phyloP scores from a whole-genome alignment of 495 filamentous ascomycete genomes.

The Trichodelitschia bisporula region DNA sequence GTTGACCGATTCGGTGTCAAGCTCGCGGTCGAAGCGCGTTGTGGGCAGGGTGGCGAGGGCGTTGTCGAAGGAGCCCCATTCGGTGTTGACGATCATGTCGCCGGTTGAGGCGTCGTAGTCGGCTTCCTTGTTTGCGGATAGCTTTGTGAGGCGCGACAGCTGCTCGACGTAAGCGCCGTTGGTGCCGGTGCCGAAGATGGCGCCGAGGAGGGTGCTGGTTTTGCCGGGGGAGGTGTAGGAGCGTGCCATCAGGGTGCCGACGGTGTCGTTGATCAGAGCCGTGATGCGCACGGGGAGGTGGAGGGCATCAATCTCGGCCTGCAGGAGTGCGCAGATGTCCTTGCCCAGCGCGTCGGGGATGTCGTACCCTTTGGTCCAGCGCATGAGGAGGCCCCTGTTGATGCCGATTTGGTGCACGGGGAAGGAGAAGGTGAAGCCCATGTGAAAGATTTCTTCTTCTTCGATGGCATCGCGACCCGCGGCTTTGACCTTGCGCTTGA shows the following conservation, averaged over 20 bases:
- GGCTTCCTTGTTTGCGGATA: slow-evolving; percentile 21
- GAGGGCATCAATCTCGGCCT: slow-evolving; percentile 73
- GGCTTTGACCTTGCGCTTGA: slow-evolving; percentile 31
- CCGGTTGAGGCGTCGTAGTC: slow-evolving; percentile 60
- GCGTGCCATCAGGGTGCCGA: slow-evolving; percentile 90
- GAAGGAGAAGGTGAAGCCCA: slow-evolving; percentile 96
- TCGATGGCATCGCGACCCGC: slow-evolving; percentile 26
- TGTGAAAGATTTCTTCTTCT: slow-evolving; percentile 55
- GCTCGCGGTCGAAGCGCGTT: slow-evolving; percentile 54
- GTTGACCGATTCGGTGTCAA: slow-evolving; percentile 67
- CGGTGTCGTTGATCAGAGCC: slow-evolving; percentile 90
- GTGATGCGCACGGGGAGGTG: slow-evolving; percentile 75
- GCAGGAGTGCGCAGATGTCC: slow-evolving; percentile 78
- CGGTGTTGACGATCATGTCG: slow-evolving; percentile 92
- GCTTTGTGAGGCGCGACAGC: slow-evolving; percentile 39
- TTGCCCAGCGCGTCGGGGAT: slow-evolving; percentile 80
- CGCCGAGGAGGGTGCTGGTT: slow-evolving; percentile 64
- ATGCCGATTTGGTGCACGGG: slow-evolving; percentile 84
- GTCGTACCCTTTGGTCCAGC: slow-evolving; percentile 98
- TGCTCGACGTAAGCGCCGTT: slow-evolving; percentile 86
- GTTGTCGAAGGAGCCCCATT: slow-evolving; percentile 98
- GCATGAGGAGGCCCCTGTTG: slow-evolving; percentile 74
- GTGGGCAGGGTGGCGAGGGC: slow-evolving; percentile 62
- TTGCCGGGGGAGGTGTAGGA: slow-evolving; percentile 85
- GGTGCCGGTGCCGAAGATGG: slow-evolving; percentile 86